Percentiles rank a stretch among this genome's conserved stretches.
Evolutionary conservation across 768 basidiomycete species (phyloP).

Genomic region (Russula sp.): DNA sequence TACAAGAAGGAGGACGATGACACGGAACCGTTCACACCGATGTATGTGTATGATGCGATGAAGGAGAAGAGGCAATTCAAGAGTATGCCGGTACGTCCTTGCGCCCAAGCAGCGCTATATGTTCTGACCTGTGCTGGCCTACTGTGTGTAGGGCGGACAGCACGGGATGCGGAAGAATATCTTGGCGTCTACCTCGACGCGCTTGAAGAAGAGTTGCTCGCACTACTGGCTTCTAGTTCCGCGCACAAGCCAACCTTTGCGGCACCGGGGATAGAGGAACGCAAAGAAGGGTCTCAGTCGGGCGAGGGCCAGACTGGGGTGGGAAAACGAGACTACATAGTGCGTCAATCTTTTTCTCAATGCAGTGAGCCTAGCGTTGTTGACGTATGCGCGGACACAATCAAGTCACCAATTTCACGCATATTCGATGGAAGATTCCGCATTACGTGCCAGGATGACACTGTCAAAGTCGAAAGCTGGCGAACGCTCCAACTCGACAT

Average conservation of each 20-base stretch:
- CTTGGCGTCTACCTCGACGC: constrained; percentile 93
- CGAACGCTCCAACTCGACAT: too few species aligned
- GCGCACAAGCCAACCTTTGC: constrained; percentile 39
- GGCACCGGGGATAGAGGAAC: too few species aligned
- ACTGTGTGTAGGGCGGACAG: constrained; percentile 62
- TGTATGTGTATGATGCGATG: constrained; percentile 87
- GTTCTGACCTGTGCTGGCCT: constrained; percentile 12
- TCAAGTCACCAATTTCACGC: too few species aligned
- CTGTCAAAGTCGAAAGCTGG: too few species aligned
- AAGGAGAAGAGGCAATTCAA: constrained; percentile 92
- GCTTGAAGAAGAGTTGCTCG: constrained; percentile 85
- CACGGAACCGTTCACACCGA: constrained; percentile 75
- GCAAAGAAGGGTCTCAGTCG: constrained; percentile 41
- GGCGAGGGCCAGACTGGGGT: constrained; percentile 89
- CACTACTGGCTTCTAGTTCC: constrained; percentile 52
- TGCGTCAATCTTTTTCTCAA: constrained; percentile 48
- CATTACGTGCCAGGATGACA: too few species aligned
- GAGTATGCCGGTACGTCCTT: constrained; percentile 70
- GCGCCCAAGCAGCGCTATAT: neutral
- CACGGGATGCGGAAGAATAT: constrained; percentile 99
- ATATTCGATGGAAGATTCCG: too few species aligned
- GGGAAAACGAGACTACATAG: constrained; percentile 82
- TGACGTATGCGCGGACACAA: too few species aligned
- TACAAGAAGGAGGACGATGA: constrained; percentile 47
- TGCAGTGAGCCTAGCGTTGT: too few species aligned